Conservation (phyloP, 208 protist genomes). For the Leishmania amazonensis region DNA sequence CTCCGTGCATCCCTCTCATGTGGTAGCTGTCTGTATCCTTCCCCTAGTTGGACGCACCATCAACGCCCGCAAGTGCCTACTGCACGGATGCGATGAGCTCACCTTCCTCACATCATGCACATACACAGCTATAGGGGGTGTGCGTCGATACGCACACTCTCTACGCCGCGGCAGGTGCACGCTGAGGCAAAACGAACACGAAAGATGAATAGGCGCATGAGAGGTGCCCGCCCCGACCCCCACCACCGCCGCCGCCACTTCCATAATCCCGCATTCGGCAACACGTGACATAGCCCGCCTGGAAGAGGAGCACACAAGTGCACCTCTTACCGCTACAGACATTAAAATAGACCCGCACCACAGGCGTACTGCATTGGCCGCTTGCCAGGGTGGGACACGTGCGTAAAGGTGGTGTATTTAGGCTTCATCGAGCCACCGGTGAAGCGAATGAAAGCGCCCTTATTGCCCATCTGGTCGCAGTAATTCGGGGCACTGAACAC, state of each 20-base stretch:
- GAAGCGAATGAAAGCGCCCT: slow-evolving; percentile 90
- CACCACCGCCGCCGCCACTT: neutral
- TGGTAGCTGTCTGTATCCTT: neutral
- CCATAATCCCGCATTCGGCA: neutral
- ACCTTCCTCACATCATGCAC: neutral
- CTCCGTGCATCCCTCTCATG: neutral
- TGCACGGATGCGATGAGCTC: neutral
- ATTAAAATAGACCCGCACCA: slow-evolving; percentile 56
- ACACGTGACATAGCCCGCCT: neutral
- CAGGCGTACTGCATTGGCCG: slow-evolving; percentile 83
- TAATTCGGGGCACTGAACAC: slow-evolving; percentile 99
- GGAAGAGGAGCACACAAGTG: too few species aligned
- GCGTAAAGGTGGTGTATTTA: slow-evolving; percentile 72
- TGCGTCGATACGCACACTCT: neutral
- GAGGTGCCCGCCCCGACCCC: neutral
- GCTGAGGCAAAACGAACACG: neutral
- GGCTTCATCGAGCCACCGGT: slow-evolving; percentile 80
- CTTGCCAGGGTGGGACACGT: slow-evolving; percentile 82
- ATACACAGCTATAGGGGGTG: neutral
- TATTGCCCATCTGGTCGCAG: slow-evolving; percentile 97
- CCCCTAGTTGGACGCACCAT: neutral
- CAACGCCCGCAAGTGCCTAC: neutral
- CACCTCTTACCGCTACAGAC: neutral
- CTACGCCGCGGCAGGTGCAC: neutral
- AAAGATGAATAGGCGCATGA: neutral